These are phyloP conservation scores for Blepharisma undulans DNA, from an alignment of 169 alveolate genomes.

Conservation along the genomic window DNA sequence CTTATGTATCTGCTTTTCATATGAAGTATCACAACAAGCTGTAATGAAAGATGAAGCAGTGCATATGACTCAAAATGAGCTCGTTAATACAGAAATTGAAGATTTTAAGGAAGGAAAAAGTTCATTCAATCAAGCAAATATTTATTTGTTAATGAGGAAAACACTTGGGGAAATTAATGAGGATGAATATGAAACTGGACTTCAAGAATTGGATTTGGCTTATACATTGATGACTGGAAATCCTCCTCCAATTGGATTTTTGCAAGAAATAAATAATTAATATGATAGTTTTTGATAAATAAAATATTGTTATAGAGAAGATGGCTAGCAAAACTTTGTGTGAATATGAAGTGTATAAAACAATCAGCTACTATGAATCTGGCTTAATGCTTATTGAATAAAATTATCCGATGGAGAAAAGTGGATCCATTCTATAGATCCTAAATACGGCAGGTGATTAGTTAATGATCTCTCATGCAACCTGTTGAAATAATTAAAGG, in stretches of 20 bases:
- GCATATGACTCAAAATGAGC: neutral
- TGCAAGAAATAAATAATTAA: neutral
- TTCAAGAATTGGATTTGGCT: neutral
- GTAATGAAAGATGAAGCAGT: neutral
- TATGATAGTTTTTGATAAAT: too few relatives aligned
- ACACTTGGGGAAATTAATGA: neutral
- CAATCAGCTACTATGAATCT: too few relatives aligned
- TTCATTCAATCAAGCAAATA: neutral
- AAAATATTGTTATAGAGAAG: too few relatives aligned
- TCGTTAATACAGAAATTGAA: neutral
- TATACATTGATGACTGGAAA: neutral
- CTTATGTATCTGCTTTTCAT: neutral
- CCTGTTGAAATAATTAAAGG: too few relatives aligned
- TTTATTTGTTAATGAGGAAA: neutral
- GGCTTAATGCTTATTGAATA: too few relatives aligned
- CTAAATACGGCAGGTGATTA: too few relatives aligned
- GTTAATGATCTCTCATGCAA: too few relatives aligned
- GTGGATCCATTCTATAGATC: too few relatives aligned
- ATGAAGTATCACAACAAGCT: neutral
- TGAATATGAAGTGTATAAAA: too few relatives aligned
- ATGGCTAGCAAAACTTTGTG: too few relatives aligned
- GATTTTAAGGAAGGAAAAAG: neutral
- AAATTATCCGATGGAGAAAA: too few relatives aligned
- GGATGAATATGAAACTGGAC: neutral
- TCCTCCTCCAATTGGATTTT: neutral